Conservation (phyloP, 345 rosid genomes). For the Camelina neglecta region DNA sequence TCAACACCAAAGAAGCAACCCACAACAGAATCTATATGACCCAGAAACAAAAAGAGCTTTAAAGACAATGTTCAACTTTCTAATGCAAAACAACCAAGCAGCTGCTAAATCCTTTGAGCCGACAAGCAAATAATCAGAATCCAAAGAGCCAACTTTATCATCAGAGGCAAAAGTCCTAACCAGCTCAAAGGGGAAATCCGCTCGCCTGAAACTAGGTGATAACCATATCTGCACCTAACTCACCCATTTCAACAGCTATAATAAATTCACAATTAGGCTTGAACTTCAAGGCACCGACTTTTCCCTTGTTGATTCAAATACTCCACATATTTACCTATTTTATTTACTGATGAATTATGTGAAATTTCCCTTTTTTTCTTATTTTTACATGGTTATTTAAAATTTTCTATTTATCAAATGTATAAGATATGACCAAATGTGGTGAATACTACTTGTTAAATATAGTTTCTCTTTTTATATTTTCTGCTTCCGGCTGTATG, state of each 20-base stretch:
- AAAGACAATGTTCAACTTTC: slow-evolving; percentile 55
- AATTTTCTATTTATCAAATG: too few relatives aligned
- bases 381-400: too few relatives aligned
- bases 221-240: slow-evolving; percentile 89
- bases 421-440: too few relatives aligned
- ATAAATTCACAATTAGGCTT: slow-evolving; percentile 75
- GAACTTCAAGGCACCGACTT: slow-evolving; percentile 61
- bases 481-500: too few relatives aligned
- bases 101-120: slow-evolving; percentile 89
- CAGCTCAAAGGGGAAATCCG: slow-evolving; percentile 45
- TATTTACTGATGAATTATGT: too few relatives aligned
- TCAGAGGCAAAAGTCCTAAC: slow-evolving; percentile 79
- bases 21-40: slow-evolving; percentile 83
- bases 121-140: slow-evolving; percentile 72
- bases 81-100: slow-evolving; percentile 64
- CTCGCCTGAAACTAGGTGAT: slow-evolving; percentile 79
- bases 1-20: slow-evolving; percentile 91
- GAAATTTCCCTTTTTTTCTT: too few relatives aligned
- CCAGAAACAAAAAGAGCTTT: slow-evolving; percentile 74
- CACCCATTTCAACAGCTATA: slow-evolving; percentile 66
- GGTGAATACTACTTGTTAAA: too few relatives aligned
- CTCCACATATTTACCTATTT: too few relatives aligned
- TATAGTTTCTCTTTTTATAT: too few relatives aligned
- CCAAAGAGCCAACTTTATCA: slow-evolving; percentile 66
- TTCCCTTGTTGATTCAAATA: too few relatives aligned